These are phyloP conservation scores for Alternaria atra DNA, from an alignment of 2,329 filamentous ascomycete species.

Conservation along the genomic window DNA sequence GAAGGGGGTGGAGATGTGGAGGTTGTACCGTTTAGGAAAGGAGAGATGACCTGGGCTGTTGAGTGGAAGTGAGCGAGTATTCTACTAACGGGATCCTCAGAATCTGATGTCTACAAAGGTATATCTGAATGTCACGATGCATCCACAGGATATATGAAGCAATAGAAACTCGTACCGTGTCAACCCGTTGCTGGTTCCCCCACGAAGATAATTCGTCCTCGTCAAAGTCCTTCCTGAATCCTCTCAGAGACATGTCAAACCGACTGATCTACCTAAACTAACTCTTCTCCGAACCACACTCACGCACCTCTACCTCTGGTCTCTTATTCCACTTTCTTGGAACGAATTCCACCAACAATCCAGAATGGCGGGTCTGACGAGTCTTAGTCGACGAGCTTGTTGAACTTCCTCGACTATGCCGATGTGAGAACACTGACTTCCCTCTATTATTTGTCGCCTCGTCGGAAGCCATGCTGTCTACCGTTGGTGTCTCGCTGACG, in stretches of 20 bases:
- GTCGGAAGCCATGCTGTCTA: no score
- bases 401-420: background rate
- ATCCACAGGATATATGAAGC: accelerated
- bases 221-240: background rate
- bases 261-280: background rate
- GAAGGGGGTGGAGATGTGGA: constrained; percentile 60
- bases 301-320: background rate
- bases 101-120: background rate
- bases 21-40: constrained; percentile 72
- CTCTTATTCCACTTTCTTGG: constrained; percentile 26
- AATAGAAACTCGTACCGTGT: background rate
- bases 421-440: background rate
- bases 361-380: constrained; percentile 27
- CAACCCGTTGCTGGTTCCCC: background rate
- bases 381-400: background rate
- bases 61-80: constrained; percentile 40
- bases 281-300: background rate
- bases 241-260: background rate
- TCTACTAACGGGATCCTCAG: no score
- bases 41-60: constrained; percentile 67
- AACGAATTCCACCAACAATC: constrained; percentile 18
- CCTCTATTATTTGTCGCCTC: background rate
- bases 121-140: background rate
- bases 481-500: background rate
- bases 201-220: background rate